These are phyloP conservation scores for Candida frijolesensis DNA, from an alignment of 1,139 yeast species.

Conservation along the genomic window DNA sequence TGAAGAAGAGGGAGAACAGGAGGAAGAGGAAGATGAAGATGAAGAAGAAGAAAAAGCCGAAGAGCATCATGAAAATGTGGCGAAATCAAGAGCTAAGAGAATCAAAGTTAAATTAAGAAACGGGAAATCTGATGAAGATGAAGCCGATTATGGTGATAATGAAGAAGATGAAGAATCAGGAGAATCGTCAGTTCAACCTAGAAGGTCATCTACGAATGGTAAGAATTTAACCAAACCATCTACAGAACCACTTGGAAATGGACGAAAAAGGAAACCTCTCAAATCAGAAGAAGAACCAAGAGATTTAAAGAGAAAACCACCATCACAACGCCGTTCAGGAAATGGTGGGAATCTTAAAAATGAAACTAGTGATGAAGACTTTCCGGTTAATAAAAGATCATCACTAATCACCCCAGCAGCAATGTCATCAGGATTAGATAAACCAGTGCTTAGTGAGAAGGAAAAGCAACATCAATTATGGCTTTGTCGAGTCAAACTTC, in stretches of 20 bases:
- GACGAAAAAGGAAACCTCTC: conserved; percentile 10
- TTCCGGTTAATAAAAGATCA: conserved; percentile 8
- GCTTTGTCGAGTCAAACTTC: conserved; percentile 50
- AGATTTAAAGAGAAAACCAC: conserved; percentile 4
- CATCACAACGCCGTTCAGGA: background rate
- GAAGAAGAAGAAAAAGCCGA: conserved; percentile 20
- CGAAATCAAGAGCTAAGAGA: conserved; percentile 11
- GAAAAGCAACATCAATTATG: conserved; percentile 50
- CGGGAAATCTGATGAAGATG: conserved; percentile 16
- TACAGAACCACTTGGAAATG: background rate
- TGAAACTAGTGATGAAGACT: conserved; percentile 16
- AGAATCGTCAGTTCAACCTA: background rate
- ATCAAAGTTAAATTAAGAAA: conserved; percentile 14
- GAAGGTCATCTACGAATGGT: conserved; percentile 10
- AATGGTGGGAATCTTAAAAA: conserved; percentile 11
- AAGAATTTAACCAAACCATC: background rate
- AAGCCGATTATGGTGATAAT: conserved; percentile 13
- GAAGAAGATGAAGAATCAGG: background rate
- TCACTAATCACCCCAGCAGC: conserved; percentile 9
- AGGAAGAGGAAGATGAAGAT: conserved; percentile 16
- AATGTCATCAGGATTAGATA: conserved; percentile 2
- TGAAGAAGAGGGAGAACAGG: conserved; percentile 20
- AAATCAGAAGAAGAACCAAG: conserved; percentile 9
- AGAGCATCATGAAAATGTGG: conserved; percentile 17
- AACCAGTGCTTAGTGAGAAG: conserved; percentile 26